Conservation (phyloP, 306 rosid species). For the Acacia crassicarpa region DNA sequence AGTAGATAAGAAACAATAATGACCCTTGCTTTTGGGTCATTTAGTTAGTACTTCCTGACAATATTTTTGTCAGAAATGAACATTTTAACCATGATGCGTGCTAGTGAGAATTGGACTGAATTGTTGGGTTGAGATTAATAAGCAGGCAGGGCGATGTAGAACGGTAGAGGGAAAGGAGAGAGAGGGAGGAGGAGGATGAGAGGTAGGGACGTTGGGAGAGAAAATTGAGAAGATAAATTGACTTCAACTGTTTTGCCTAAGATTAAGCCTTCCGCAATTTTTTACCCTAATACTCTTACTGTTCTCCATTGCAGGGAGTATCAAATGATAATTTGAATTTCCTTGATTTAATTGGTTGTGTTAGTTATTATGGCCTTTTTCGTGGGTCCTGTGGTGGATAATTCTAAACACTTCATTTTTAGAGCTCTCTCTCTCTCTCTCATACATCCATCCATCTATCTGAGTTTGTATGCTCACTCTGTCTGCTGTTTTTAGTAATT, state of each 20-base stretch:
- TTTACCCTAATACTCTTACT: neutral
- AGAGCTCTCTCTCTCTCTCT: neutral
- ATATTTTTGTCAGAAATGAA: neutral
- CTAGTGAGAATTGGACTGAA: neutral
- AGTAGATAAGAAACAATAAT: neutral
- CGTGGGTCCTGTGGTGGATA: constrained; percentile 4
- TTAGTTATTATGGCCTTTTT: constrained; percentile 9
- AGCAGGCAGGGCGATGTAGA: neutral
- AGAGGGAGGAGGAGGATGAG: neutral
- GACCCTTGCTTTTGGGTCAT: neutral
- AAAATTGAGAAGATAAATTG: neutral
- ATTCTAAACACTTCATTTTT: neutral
- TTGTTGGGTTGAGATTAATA: constrained; percentile 4
- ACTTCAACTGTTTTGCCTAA: neutral
- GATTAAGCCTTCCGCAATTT: neutral
- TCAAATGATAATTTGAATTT: neutral
- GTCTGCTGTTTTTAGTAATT: neutral
- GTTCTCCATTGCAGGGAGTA: neutral
- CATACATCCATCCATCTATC: neutral
- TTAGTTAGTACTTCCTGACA: neutral
- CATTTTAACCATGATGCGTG: neutral
- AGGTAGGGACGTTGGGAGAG: neutral
- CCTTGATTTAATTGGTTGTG: neutral
- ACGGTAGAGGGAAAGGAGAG: neutral
- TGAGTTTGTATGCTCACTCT: neutral